These are phyloP conservation scores for Senna siamea DNA, from an alignment of 306 rosid genomes.

Conservation along the genomic window DNA sequence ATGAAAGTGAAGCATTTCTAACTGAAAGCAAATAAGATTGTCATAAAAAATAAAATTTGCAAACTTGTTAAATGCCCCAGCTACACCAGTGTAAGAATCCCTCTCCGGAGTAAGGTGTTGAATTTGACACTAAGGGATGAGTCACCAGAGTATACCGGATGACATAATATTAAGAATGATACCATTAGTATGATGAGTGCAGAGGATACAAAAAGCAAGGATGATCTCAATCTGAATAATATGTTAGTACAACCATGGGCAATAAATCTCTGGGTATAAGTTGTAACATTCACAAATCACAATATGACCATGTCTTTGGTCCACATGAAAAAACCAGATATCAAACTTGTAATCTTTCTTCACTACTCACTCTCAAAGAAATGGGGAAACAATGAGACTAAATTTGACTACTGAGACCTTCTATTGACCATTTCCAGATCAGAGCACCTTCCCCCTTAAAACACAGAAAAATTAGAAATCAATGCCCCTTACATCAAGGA, in stretches of 20 bases:
- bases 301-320: constrained; percentile 6
- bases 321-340: constrained; percentile 2
- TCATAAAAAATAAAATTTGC: not conserved
- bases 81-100: constrained; percentile 4
- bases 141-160: constrained; percentile 23
- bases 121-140: constrained; percentile 6
- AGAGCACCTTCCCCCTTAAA: not conserved
- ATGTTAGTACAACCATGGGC: constrained; percentile 19
- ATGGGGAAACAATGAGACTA: not conserved
- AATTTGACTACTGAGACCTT: constrained; percentile 22
- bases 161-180: constrained; percentile 4
- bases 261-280: constrained; percentile 3
- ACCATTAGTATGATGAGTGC: constrained; percentile 22
- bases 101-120: not conserved
- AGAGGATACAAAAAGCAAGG: constrained; percentile 10
- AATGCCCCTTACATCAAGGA: constrained; percentile 1
- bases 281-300: not conserved
- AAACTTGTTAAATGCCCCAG: constrained; percentile 24
- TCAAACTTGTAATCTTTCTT: constrained; percentile 11
- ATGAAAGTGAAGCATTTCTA: constrained; percentile 31
- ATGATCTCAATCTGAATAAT: not conserved
- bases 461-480: constrained; percentile 2
- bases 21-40: constrained; percentile 24
- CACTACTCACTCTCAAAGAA: not conserved
- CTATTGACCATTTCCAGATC: constrained; percentile 14